A percentile compares a stretch with the other conserved stretches of the same genome.
Evolutionary conservation across 768 basidiomycete genomes (phyloP).

Genomic region (Hirschioporus abietinus): DNA sequence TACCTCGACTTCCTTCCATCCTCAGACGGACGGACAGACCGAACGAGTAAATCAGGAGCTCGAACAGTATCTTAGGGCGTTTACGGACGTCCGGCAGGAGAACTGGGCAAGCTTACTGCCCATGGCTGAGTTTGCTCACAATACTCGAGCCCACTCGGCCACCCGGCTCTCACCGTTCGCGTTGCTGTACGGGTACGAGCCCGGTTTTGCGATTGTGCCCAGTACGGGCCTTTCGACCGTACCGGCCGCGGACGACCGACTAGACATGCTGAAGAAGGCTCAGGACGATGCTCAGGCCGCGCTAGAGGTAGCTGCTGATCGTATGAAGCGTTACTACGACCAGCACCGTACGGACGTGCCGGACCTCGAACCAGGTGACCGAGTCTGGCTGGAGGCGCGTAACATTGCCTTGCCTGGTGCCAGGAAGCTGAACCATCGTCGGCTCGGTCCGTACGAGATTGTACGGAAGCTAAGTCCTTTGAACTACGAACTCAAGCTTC

Average conservation of each 20-base stretch:
- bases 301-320: conserved; percentile 17
- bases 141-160: conserved; percentile 29
- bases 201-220: conserved; percentile 7
- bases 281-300: conserved; percentile 12
- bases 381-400: too few species aligned
- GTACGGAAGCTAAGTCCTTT: too few species aligned
- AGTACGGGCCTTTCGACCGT: conserved; percentile 15
- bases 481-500: too few species aligned
- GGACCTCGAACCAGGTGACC: conserved; percentile 12
- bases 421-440: too few species aligned
- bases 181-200: conserved; percentile 29
- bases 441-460: too few species aligned
- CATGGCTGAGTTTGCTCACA: conserved; percentile 37
- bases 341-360: not conserved
- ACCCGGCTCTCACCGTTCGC: conserved; percentile 34
- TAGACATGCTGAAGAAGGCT: conserved; percentile 6
- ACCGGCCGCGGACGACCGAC: conserved; percentile 25
- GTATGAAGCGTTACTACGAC: conserved; percentile 23
- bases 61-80: conserved; percentile 32
- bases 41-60: conserved; percentile 34
- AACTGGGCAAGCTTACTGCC: conserved; percentile 37
- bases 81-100: conserved; percentile 34
- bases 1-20: conserved; percentile 38
- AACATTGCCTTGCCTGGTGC: too few species aligned
- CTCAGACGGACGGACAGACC: conserved; percentile 35